Percentiles rank a stretch among this genome's conserved stretches.
Conservation (phyloP, 1,139 yeast species). For the Hanseniaspora gamundiae region DNA sequence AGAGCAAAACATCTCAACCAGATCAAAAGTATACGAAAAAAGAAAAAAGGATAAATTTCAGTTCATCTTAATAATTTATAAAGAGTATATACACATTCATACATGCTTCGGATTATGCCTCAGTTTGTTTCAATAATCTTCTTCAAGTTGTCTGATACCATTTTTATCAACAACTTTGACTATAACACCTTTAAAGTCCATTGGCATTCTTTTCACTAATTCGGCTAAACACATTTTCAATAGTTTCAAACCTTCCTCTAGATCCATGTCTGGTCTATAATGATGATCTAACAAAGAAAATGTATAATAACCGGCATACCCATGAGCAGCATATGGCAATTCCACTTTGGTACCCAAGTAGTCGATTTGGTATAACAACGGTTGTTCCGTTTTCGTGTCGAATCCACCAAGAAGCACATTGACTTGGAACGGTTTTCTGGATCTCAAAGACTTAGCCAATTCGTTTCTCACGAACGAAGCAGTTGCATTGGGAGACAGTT, state of each 20-base stretch:
- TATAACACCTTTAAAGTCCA: slow-evolving; percentile 84
- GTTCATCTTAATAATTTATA: background rate
- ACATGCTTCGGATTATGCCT: too few species aligned
- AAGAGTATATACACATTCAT: too few species aligned
- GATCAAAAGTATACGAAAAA: background rate
- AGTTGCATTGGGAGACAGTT: slow-evolving; percentile 70
- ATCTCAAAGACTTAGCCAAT: slow-evolving; percentile 77
- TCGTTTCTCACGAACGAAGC: slow-evolving; percentile 83
- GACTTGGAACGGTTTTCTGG: slow-evolving; percentile 90
- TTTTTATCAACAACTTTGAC: slow-evolving; percentile 68
- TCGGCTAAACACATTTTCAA: slow-evolving; percentile 67
- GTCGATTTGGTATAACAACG: slow-evolving; percentile 82
- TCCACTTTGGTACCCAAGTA: slow-evolving; percentile 86
- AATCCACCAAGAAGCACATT: slow-evolving; percentile 81
- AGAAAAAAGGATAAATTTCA: too few species aligned
- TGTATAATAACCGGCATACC: slow-evolving; percentile 91
- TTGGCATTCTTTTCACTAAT: slow-evolving; percentile 79
- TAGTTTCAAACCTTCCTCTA: slow-evolving; percentile 70
- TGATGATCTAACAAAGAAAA: slow-evolving; percentile 85
- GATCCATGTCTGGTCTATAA: slow-evolving; percentile 63
- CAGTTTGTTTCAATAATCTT: too few species aligned
- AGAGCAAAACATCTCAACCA: background rate
- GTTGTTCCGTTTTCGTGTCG: slow-evolving; percentile 48
- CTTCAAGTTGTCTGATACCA: slow-evolving; percentile 44
- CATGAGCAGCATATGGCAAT: slow-evolving; percentile 93